Base-by-base conservation (phyloP, 352 stramenopile genomes). In the Phytophthora litchii region DNA sequence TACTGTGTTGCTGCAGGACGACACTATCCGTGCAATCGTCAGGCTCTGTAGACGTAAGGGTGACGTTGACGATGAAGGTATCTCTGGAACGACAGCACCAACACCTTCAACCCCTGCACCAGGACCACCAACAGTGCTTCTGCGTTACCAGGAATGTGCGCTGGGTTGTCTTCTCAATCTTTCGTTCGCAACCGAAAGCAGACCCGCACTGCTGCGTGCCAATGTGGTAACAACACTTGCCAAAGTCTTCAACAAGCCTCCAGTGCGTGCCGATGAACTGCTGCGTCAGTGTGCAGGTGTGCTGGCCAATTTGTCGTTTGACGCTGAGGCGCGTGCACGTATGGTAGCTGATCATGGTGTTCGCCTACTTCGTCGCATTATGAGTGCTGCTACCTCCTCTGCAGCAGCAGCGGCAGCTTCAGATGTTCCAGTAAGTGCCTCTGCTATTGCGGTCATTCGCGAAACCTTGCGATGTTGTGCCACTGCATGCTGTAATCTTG, bases 131-230 rank as follows among this genome's bases (percentile, higher is more conserved):
- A 64, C 81, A 7, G 62, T 74, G 4, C 60, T 94, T 14, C 61
- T 77, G 16, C 64, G 76, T 10, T 86, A 70, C 43, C 83, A 94
- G 41, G 81, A 92, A 38, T 92, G 83, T 47, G 84, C 84, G 1
- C 61, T 92, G 16, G 64, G 77, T 29, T 94, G 82, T 66, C 62
- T 91, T 19, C 89, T 91, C 43, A 93, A 95, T 43, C 56, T 96
- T 10, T 91, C 86, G 27, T 92, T 91, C 49, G 78, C 83, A 19
- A 54, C 76, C 12, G 73, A 88, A 16, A 91, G 80, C 19, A 70
- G 83, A 44, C 78, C 86, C 37, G 64, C 82, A 3, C 47, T 95
- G 14, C 59, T 93, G 8, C 78, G 67, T 37, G 73, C 85, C 12
- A 75, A 91, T 31, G 61, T 81, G 3, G 74, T 94, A 29, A 73